A percentile compares a stretch with the other conserved stretches of the same genome.
phyloP scores from a whole-genome alignment of 345 rosid species.

The Citrus inodora region DNA sequence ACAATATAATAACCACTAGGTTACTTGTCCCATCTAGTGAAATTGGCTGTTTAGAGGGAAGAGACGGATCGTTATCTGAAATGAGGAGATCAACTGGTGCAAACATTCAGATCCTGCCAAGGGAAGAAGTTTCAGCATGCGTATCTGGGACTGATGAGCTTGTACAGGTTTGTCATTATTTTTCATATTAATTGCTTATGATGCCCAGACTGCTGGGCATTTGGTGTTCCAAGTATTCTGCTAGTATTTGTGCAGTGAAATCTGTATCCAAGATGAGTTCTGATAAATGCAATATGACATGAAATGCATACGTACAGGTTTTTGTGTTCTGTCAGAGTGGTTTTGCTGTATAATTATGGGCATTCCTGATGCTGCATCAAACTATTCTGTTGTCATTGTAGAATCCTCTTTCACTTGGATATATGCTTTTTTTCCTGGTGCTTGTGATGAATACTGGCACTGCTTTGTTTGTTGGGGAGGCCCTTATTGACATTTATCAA shows the following conservation, averaged over 20 bases:
- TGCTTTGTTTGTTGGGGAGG: neutral
- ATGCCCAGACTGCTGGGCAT: constrained; percentile 9
- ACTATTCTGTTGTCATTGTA: neutral
- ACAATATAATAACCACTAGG: constrained; percentile 65
- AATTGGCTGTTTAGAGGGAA: constrained; percentile 80
- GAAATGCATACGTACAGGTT: neutral
- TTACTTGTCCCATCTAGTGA: constrained; percentile 72
- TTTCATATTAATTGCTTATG: constrained; percentile 7
- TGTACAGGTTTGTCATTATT: constrained; percentile 63
- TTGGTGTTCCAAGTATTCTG: neutral
- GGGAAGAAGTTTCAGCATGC: constrained; percentile 60
- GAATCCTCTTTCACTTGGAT: neutral
- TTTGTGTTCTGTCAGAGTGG: neutral
- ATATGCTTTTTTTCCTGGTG: neutral
- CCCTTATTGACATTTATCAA: neutral
- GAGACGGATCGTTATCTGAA: constrained; percentile 76
- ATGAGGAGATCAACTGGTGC: constrained; percentile 75
- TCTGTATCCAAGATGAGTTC: neutral
- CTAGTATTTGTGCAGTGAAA: neutral
- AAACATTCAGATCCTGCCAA: constrained; percentile 60
- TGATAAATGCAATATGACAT: neutral
- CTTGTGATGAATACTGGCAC: neutral
- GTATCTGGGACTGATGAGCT: constrained; percentile 63
- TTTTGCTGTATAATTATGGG: neutral
- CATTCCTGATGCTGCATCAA: neutral